Conservation (phyloP, 345 rosid genomes). For the Salix udensis region DNA sequence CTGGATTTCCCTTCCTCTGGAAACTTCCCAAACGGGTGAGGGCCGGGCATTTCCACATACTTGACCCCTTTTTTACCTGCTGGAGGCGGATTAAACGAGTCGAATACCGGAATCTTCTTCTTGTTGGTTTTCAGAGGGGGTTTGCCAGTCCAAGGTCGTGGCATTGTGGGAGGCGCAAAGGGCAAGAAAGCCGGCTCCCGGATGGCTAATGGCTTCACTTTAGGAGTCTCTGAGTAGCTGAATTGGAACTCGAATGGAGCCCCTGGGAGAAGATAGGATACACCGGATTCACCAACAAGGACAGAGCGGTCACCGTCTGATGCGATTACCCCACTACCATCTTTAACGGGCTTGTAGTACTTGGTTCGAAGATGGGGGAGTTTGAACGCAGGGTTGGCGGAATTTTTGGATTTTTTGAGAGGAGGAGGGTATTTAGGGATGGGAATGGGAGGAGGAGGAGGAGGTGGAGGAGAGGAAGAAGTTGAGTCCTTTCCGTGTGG, state of each 20-base stretch:
- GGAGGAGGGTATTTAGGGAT: constrained; percentile 69
- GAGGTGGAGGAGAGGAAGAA: constrained; percentile 23
- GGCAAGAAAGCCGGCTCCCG: constrained; percentile 94
- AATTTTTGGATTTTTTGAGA: constrained; percentile 21
- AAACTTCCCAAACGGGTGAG: constrained; percentile 55
- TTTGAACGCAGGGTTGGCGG: constrained; percentile 63
- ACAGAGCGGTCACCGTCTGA: constrained; percentile 76
- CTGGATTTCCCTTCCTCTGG: constrained; percentile 58
- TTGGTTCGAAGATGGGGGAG: constrained; percentile 55
- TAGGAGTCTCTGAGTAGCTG: constrained; percentile 86
- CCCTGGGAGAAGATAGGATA: constrained; percentile 82
- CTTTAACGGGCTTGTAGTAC: constrained; percentile 70
- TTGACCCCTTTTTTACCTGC: constrained; percentile 57
- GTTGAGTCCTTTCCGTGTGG: constrained; percentile 39
- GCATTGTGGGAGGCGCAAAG: constrained; percentile 91
- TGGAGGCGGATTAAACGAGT: constrained; percentile 65
- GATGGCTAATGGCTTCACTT: constrained; percentile 75
- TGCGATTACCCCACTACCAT: constrained; percentile 47
- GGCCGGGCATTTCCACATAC: constrained; percentile 70
- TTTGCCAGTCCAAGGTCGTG: constrained; percentile 97
- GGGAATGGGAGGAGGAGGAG: constrained; percentile 58
- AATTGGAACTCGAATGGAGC: constrained; percentile 94
- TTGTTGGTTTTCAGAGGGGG: constrained; percentile 76
- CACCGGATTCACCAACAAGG: constrained; percentile 67
- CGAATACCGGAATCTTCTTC: constrained; percentile 79